phyloP scores from a whole-genome alignment of 345 rosid species.

The Cochlearia excelsa region DNA sequence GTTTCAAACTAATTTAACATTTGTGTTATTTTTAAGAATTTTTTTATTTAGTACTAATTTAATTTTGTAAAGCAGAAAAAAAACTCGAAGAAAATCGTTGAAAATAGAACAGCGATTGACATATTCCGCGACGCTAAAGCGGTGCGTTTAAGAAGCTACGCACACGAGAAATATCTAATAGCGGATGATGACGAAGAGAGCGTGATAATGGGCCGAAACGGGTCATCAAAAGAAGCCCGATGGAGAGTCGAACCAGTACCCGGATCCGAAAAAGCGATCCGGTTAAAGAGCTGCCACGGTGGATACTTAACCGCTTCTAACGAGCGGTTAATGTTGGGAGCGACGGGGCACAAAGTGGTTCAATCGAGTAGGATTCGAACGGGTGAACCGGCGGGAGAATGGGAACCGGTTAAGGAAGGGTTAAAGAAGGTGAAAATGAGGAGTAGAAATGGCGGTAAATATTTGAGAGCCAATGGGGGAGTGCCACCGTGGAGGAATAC shows the following conservation, averaged over 20 bases:
- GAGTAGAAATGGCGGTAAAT: slow-evolving; percentile 58
- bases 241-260: slow-evolving; percentile 70
- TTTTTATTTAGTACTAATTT: neutral
- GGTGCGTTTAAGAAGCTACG: slow-evolving; percentile 57
- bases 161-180: slow-evolving; percentile 65
- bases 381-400: slow-evolving; percentile 55
- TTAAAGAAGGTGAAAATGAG: slow-evolving; percentile 44
- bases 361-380: slow-evolving; percentile 51
- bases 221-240: slow-evolving; percentile 51
- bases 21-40: too few relatives aligned
- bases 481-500: slow-evolving; percentile 82
- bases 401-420: slow-evolving; percentile 72
- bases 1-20: too few relatives aligned
- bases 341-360: slow-evolving; percentile 69
- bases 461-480: slow-evolving; percentile 70
- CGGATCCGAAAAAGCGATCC: slow-evolving; percentile 47
- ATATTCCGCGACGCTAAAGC: slow-evolving; percentile 59
- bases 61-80: slow-evolving; percentile 20
- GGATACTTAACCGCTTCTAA: slow-evolving; percentile 78
- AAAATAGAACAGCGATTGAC: slow-evolving; percentile 46
- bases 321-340: slow-evolving; percentile 61
- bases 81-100: neutral
- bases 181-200: slow-evolving; percentile 74
- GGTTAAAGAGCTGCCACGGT: slow-evolving; percentile 65
- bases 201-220: slow-evolving; percentile 63